These are phyloP conservation scores for Yarrowia sp. DNA, from an alignment of 805 yeast species.

Conservation along the genomic window DNA sequence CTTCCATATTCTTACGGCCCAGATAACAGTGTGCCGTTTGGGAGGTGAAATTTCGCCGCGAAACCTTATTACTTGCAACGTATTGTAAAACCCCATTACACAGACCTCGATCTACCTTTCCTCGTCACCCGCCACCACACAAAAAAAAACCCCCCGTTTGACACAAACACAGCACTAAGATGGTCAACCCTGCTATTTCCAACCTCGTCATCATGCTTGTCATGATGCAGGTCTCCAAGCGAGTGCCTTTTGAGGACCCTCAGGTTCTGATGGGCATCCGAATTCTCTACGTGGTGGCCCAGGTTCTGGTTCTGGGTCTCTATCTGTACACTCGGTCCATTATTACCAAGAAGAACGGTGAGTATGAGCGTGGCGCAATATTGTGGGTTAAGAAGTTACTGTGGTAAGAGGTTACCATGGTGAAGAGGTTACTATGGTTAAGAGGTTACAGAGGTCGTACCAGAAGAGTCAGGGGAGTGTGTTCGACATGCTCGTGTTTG, in stretches of 20 bases:
- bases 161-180: background rate
- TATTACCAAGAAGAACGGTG: constrained; percentile 69
- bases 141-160: background rate
- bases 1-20: background rate
- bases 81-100: background rate
- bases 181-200: constrained; percentile 83
- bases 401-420: no score
- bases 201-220: constrained; percentile 87
- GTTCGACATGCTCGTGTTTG: no score
- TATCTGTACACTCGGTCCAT: constrained; percentile 62
- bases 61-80: constrained; percentile 6
- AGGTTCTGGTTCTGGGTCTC: constrained; percentile 58
- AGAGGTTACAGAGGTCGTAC: no score
- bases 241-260: constrained; percentile 85
- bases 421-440: no score
- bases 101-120: background rate
- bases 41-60: background rate
- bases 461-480: no score
- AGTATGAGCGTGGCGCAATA: constrained; percentile 21
- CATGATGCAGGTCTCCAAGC: constrained; percentile 93
- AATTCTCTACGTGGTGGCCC: constrained; percentile 64
- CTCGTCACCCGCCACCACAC: background rate
- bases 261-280: constrained; percentile 70
- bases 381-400: no score
- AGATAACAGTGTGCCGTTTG: constrained; percentile 8